A percentile compares a stretch with the other conserved stretches of the same genome.
Evolutionary conservation across 371 early-diverging fungal genomes (phyloP).

Genomic region (Mortierella sp.): DNA sequence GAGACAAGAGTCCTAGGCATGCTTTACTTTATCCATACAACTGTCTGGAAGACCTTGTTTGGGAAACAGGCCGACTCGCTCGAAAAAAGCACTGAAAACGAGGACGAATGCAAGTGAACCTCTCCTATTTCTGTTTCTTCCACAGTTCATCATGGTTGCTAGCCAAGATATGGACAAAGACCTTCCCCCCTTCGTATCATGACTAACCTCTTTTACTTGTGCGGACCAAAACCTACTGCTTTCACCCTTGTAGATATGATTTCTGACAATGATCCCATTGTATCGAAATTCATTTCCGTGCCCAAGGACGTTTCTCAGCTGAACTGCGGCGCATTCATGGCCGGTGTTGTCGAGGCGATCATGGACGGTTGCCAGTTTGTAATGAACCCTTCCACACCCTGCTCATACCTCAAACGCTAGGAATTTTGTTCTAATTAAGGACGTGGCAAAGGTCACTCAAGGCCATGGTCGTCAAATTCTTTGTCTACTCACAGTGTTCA

Average conservation of each 20-base stretch:
- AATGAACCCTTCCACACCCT: too few species aligned
- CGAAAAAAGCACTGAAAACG: conserved; percentile 92
- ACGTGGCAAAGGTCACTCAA: not conserved
- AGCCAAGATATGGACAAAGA: too few species aligned
- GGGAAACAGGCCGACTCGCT: conserved; percentile 95
- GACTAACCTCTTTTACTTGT: not conserved
- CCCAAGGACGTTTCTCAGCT: conserved; percentile 93
- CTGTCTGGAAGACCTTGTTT: conserved; percentile 93
- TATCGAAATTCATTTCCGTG: conserved; percentile 90
- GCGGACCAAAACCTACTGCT: not conserved
- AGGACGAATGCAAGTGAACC: conserved; percentile 86
- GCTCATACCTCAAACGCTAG: too few species aligned
- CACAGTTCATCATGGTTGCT: too few species aligned
- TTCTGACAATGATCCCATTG: conserved; percentile 92
- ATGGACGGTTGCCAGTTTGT: conserved; percentile 93
- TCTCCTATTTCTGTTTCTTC: not conserved
- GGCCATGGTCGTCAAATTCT: not conserved
- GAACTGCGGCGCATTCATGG: conserved; percentile 93
- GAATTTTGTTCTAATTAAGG: conserved; percentile 20
- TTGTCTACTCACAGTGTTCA: not conserved
- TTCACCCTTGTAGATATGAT: conserved; percentile 86
- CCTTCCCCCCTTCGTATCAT: not conserved
- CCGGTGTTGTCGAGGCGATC: conserved; percentile 95
- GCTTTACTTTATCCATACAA: conserved; percentile 91
- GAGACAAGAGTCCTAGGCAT: conserved; percentile 89